Percentiles rank a stretch among this genome's conserved stretches.
Evolutionary conservation across 139 green algal species (phyloP).

Genomic region (Tetratostichococcus sp.): DNA sequence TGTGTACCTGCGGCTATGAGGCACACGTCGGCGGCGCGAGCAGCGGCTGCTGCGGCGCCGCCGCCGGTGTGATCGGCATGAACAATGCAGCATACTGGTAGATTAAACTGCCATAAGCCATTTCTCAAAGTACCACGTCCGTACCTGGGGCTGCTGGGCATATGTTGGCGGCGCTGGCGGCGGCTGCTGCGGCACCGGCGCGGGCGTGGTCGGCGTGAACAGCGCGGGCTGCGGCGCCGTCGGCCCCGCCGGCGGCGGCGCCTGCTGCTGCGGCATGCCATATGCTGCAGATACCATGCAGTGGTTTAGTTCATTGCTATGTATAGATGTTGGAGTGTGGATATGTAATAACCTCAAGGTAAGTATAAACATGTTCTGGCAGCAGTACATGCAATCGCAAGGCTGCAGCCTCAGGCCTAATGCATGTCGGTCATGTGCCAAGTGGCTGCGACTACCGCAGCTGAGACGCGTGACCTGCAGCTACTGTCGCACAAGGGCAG

Average conservation of each 20-base stretch:
- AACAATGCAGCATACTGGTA: conserved; percentile 14
- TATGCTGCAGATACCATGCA: background rate
- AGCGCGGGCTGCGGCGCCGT: conserved; percentile 9
- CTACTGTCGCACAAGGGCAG: no score
- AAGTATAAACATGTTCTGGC: no score
- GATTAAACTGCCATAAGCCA: no score
- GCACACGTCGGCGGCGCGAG: background rate
- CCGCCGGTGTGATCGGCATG: conserved; percentile 5
- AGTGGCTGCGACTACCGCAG: no score
- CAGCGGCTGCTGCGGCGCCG: background rate
- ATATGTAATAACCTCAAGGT: no score
- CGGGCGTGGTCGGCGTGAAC: conserved; percentile 17
- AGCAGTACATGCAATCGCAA: no score
- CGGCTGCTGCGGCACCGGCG: background rate
- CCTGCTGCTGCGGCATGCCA: background rate
- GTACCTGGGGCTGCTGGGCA: background rate
- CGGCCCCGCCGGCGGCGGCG: background rate
- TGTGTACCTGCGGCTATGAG: background rate
- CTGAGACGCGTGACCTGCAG: no score
- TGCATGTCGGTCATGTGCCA: no score
- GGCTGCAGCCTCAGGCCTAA: no score
- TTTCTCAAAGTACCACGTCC: background rate
- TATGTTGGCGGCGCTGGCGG: background rate
- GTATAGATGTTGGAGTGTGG: no score
- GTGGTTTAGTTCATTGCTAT: no score